A percentile compares a stretch with the other conserved stretches of the same genome.
Evolutionary conservation across 2,329 filamentous ascomycete genomes (phyloP).

Genomic region (Calonectria leucothoes): DNA sequence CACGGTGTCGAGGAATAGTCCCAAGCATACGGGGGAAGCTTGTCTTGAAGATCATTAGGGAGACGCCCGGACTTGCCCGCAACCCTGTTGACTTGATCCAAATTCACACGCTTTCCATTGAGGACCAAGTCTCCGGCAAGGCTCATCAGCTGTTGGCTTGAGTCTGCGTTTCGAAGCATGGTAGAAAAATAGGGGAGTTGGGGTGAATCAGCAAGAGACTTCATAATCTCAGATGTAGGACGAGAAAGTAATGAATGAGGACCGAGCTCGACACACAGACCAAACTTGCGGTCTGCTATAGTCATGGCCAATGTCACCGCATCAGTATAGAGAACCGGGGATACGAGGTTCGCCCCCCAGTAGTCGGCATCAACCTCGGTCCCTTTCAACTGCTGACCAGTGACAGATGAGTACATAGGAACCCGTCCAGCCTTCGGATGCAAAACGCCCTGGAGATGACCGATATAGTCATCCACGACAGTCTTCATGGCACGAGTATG

Average conservation of each 20-base stretch:
- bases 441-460: conserved; percentile 24
- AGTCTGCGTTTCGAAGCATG: conserved; percentile 36
- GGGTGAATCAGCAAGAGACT: conserved; percentile 22
- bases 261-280: conserved; percentile 33
- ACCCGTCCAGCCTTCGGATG: conserved; percentile 14
- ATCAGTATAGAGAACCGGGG: conserved; percentile 38
- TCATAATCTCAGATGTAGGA: conserved; percentile 35
- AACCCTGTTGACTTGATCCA: conserved; percentile 31
- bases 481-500: conserved; percentile 35
- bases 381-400: conserved; percentile 28
- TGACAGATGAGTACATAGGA: conserved; percentile 37
- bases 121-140: conserved; percentile 36
- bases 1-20: conserved; percentile 38
- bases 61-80: conserved; percentile 28
- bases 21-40: conserved; percentile 36
- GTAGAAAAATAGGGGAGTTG: conserved; percentile 35
- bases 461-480: conserved; percentile 33
- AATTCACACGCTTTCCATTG: conserved; percentile 31
- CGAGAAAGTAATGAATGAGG: conserved; percentile 36
- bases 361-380: conserved; percentile 35
- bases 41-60: conserved; percentile 36
- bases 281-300: conserved; percentile 26
- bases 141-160: conserved; percentile 33
- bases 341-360: conserved; percentile 38
- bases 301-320: conserved; percentile 35